These are phyloP conservation scores for Dactylellina leptospora DNA, from an alignment of 2,329 filamentous ascomycete species.

Conservation along the genomic window DNA sequence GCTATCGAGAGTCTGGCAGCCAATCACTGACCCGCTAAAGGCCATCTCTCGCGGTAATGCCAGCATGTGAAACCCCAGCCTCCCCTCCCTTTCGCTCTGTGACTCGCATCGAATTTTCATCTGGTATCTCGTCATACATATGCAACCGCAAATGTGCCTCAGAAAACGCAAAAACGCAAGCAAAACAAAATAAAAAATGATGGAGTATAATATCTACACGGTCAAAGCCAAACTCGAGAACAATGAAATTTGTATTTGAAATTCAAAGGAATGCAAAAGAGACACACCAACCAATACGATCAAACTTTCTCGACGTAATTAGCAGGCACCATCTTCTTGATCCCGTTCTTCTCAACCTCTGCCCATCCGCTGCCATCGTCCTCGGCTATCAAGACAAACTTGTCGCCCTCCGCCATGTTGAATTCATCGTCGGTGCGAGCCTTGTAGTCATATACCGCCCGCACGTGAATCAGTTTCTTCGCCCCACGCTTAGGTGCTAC, in stretches of 20 bases:
- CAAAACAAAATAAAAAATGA: not conserved
- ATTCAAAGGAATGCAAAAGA: not conserved
- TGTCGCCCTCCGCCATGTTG: conserved; percentile 88
- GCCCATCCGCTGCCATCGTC: conserved; percentile 95
- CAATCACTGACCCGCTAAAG: conserved; percentile 29
- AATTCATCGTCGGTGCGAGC: conserved; percentile 87
- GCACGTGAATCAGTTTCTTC: conserved; percentile 92
- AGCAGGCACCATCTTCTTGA: conserved; percentile 87
- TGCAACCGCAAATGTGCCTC: not conserved
- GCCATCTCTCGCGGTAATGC: not conserved
- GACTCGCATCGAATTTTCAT: too few species aligned
- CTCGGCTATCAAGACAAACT: conserved; percentile 85
- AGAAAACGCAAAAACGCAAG: conserved; percentile 10
- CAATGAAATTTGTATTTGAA: not conserved
- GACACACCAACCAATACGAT: not conserved
- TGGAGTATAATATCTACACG: conserved; percentile 10
- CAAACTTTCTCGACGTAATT: conserved; percentile 85
- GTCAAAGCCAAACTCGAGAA: conserved; percentile 1
- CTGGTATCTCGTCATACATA: too few species aligned
- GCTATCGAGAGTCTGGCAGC: not conserved
- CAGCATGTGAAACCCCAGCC: conserved; percentile 1
- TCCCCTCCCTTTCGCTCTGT: not conserved
- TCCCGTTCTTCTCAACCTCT: conserved; percentile 90
- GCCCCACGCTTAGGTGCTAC: conserved; percentile 90
- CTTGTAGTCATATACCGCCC: conserved; percentile 90